Conservation (phyloP, 179 eudicot genomes). For the Dionaea muscipula region DNA sequence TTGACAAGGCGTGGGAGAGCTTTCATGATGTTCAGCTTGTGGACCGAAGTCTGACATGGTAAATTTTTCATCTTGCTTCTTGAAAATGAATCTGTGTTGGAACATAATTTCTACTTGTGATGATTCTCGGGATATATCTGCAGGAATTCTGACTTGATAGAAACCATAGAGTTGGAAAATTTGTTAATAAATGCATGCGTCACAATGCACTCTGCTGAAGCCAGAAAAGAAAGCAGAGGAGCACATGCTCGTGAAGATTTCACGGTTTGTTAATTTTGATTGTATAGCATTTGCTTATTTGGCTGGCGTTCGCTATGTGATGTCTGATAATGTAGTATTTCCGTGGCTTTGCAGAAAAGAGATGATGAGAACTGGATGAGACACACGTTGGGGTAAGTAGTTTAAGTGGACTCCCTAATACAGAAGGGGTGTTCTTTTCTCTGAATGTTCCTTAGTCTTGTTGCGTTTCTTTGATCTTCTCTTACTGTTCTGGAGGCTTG, state of each 20-base stretch:
- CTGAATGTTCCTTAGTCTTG: too few relatives aligned
- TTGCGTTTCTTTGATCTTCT: too few relatives aligned
- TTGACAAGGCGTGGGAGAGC: slow-evolving; percentile 89
- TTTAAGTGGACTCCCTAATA: too few relatives aligned
- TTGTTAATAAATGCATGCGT: slow-evolving; percentile 87
- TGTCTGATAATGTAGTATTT: slow-evolving; percentile 1
- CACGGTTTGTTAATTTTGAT: slow-evolving; percentile 41
- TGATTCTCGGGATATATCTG: neutral
- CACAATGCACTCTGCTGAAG: slow-evolving; percentile 98
- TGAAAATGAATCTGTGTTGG: neutral
- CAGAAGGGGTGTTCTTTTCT: too few relatives aligned
- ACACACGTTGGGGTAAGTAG: slow-evolving; percentile 77
- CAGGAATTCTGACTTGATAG: slow-evolving; percentile 94
- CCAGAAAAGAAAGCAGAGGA: slow-evolving; percentile 98
- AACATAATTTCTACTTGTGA: neutral
- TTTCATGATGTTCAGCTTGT: slow-evolving; percentile 79
- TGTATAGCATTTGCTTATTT: neutral
- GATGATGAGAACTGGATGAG: slow-evolving; percentile 87
- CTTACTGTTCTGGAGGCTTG: too few relatives aligned
- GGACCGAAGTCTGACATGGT: slow-evolving; percentile 94
- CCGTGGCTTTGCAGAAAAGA: slow-evolving; percentile 50
- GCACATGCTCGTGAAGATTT: slow-evolving; percentile 99
- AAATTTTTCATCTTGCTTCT: slow-evolving; percentile 7
- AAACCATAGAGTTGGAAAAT: slow-evolving; percentile 92
- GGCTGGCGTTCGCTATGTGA: neutral